phyloP scores from a whole-genome alignment of 169 alveolate genomes.

The Cryptosporidium felis region DNA sequence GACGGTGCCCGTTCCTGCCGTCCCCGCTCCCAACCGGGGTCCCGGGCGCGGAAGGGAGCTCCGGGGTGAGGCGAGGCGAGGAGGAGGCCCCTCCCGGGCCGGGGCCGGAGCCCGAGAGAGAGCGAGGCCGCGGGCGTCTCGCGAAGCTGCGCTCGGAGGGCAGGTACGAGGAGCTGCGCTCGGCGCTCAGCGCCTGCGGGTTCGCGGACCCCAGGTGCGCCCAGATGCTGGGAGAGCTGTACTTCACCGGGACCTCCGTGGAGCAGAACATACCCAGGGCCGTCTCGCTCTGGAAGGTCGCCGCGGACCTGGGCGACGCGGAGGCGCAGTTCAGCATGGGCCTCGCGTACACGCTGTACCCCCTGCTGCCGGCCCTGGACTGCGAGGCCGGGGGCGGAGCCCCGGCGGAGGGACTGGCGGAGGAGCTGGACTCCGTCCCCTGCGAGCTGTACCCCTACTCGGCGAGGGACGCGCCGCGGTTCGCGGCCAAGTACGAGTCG shows the following conservation, averaged over 20 bases:
- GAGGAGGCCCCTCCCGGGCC: too few relatives aligned
- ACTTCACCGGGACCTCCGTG: conserved; percentile 18
- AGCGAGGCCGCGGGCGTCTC: too few relatives aligned
- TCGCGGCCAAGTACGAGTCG: neutral
- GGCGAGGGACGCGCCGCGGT: neutral
- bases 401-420: neutral
- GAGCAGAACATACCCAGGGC: conserved; percentile 28
- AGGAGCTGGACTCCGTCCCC: neutral
- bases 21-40: too few relatives aligned
- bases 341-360: conserved; percentile 27
- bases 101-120: too few relatives aligned
- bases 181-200: neutral
- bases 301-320: conserved; percentile 33
- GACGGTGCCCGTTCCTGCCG: too few relatives aligned
- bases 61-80: too few relatives aligned
- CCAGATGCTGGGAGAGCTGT: conserved; percentile 42
- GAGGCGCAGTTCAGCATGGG: conserved; percentile 66
- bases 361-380: conserved; percentile 11
- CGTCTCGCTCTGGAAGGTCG: conserved; percentile 46
- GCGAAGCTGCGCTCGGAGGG: neutral
- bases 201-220: conserved; percentile 10
- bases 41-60: too few relatives aligned
- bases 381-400: neutral
- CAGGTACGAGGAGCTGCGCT: neutral
- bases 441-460: conserved; percentile 48